phyloP scores from a whole-genome alignment of 148 eudicot genomes.

The Vaccinium vitisidaea region DNA sequence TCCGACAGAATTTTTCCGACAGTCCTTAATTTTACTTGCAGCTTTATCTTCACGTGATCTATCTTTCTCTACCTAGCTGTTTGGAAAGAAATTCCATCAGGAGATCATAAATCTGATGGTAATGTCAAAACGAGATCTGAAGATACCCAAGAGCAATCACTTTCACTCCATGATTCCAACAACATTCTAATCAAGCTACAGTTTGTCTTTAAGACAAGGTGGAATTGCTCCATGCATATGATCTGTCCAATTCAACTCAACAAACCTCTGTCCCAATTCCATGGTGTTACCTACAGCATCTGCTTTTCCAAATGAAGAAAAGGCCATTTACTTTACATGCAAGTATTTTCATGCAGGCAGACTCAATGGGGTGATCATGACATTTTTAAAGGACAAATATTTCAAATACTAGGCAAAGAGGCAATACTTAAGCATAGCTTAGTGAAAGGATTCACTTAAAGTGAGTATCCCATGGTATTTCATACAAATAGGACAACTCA shows the following conservation, averaged over 20 bases:
- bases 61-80: neutral
- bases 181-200: neutral
- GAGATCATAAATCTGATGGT: neutral
- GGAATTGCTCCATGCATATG: neutral
- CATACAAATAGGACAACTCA: neutral
- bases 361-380: neutral
- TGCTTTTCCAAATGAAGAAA: neutral
- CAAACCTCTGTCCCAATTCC: neutral
- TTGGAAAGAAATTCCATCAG: neutral
- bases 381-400: neutral
- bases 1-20: neutral
- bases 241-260: neutral
- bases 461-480: neutral
- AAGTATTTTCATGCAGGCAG: neutral
- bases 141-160: neutral
- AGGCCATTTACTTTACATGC: neutral
- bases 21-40: neutral
- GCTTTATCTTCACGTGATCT: neutral
- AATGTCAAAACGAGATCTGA: neutral
- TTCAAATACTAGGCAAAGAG: neutral
- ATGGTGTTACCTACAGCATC: neutral
- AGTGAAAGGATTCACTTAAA: neutral
- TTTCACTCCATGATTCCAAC: neutral
- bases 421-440: neutral
- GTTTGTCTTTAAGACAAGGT: neutral